phyloP scores from a whole-genome alignment of 2,329 filamentous ascomycete species.

The Camillea tinctor region DNA sequence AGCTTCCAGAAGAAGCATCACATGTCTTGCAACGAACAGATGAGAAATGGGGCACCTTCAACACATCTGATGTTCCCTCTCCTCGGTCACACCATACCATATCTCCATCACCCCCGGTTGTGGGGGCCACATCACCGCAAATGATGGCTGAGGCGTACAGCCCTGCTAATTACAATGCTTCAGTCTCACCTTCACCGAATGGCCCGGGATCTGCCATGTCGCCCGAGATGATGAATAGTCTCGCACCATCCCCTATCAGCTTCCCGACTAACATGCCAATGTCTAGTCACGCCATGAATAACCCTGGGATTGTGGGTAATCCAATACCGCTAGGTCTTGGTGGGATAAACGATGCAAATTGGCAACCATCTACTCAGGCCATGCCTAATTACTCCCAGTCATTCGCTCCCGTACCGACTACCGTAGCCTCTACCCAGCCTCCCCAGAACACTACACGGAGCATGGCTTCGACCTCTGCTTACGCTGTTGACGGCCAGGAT shows the following conservation, averaged over 20 bases:
- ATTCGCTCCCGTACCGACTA: constrained; percentile 24
- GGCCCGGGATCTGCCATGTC: constrained; percentile 25
- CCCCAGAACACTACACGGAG: constrained; percentile 26
- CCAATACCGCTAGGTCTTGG: constrained; percentile 20
- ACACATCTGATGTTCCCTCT: constrained; percentile 59
- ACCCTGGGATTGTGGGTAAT: constrained; percentile 21
- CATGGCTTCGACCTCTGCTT: constrained; percentile 32
- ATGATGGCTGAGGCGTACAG: constrained; percentile 35
- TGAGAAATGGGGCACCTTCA: constrained; percentile 73
- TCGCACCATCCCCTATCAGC: constrained; percentile 22
- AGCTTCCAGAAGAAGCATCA: constrained; percentile 79
- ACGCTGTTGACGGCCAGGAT: constrained; percentile 51
- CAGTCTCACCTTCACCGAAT: constrained; percentile 26
- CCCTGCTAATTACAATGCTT: constrained; percentile 35
- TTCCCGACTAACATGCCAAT: constrained; percentile 23
- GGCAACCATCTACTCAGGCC: constrained; percentile 26
- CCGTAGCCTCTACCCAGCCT: constrained; percentile 15
- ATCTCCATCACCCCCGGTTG: constrained; percentile 25
- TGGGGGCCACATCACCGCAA: constrained; percentile 16
- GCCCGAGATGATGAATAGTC: constrained; percentile 27
- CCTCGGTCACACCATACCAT: constrained; percentile 37
- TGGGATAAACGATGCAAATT: constrained; percentile 19
- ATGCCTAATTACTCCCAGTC: constrained; percentile 30
- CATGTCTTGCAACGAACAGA: constrained; percentile 75
- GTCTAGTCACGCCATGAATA: constrained; percentile 16